A percentile compares a stretch with the other conserved stretches of the same genome.
phyloP scores from a whole-genome alignment of 148 eudicot species.

The Vaccinium macrocarpon region DNA sequence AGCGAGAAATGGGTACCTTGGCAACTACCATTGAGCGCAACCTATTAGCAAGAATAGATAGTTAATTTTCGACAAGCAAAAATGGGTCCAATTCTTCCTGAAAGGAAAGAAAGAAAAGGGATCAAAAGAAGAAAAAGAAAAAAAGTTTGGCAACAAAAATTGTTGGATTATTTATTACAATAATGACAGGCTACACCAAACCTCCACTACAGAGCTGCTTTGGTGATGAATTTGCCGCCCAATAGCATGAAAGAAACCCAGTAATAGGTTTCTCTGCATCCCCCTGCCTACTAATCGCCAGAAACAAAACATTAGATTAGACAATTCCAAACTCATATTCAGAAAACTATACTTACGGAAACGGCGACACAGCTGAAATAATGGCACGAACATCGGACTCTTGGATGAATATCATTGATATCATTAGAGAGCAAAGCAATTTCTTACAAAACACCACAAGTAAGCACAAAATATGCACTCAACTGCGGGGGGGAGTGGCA shows the following conservation, averaged over 20 bases:
- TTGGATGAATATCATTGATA: not conserved
- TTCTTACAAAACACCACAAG: not conserved
- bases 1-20: conserved; percentile 44
- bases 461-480: not conserved
- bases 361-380: not conserved
- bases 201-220: conserved; percentile 67
- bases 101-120: not conserved
- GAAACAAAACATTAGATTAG: conserved; percentile 27
- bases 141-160: not conserved
- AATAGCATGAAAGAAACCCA: conserved; percentile 35
- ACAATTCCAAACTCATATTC: conserved; percentile 5
- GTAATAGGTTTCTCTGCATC: conserved; percentile 44
- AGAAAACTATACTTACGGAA: not conserved
- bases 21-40: conserved; percentile 83
- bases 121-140: not conserved
- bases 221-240: conserved; percentile 47
- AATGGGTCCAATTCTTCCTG: conserved; percentile 86
- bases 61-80: conserved; percentile 82
- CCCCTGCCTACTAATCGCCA: conserved; percentile 70
- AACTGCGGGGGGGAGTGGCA: too few relatives aligned
- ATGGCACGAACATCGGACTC: not conserved
- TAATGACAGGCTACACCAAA: conserved; percentile 29
- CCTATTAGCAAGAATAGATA: conserved; percentile 59
- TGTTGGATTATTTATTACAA: not conserved
- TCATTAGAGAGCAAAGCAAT: not conserved